Conservation (phyloP, 169 alveolate species). For the Pseudocohnilembus persalinus region DNA sequence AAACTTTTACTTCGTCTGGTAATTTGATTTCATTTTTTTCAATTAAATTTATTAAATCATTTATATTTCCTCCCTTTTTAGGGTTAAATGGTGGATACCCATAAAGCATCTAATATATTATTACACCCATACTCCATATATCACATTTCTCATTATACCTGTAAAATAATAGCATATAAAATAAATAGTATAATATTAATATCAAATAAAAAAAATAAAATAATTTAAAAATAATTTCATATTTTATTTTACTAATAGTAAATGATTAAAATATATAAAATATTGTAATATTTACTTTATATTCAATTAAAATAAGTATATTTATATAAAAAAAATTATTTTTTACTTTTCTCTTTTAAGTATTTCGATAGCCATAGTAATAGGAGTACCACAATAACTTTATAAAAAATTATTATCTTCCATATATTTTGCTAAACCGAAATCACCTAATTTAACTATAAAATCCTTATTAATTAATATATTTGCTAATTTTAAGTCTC, state of each 20-base stretch:
- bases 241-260: too few relatives aligned
- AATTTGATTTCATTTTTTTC: neutral
- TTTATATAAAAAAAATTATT: too few relatives aligned
- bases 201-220: too few relatives aligned
- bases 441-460: conserved; percentile 76
- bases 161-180: too few relatives aligned
- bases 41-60: conserved; percentile 30
- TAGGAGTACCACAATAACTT: conserved; percentile 49
- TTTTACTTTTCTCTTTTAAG: conserved; percentile 29
- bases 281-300: neutral
- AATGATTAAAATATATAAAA: too few relatives aligned
- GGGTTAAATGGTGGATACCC: conserved; percentile 45
- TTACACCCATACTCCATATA: conserved; percentile 48
- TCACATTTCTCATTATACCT: conserved; percentile 41
- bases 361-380: conserved; percentile 55
- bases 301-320: too few relatives aligned
- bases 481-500: conserved; percentile 82
- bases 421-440: conserved; percentile 68
- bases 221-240: too few relatives aligned
- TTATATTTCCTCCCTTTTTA: conserved; percentile 25
- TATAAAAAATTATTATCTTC: conserved; percentile 12
- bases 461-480: conserved; percentile 65
- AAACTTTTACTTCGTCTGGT: conserved; percentile 14
- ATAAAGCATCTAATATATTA: conserved; percentile 36
- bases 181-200: too few relatives aligned